Conservation (phyloP, 1,284 basidiomycete species). For the Xerocomus nothofagi region DNA sequence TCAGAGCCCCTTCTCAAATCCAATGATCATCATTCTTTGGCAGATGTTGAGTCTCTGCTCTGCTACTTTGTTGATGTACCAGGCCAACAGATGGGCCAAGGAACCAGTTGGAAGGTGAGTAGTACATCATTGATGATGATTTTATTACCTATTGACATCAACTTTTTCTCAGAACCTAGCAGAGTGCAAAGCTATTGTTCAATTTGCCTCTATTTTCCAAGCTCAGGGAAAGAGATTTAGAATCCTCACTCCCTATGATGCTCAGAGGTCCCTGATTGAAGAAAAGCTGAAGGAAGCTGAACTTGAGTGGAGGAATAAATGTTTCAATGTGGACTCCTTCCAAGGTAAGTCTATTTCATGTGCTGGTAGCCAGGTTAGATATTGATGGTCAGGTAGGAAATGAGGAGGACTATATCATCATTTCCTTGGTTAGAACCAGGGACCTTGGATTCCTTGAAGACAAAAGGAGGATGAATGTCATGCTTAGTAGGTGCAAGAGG, state of each 20-base stretch:
- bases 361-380: conserved; percentile 3
- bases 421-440: conserved; percentile 61
- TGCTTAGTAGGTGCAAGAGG: conserved; percentile 66
- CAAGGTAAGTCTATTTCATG: conserved; percentile 45
- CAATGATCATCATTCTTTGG: conserved; percentile 46
- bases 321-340: conserved; percentile 68
- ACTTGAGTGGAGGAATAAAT: conserved; percentile 57
- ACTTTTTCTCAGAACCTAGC: conserved; percentile 43
- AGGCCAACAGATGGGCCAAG: conserved; percentile 39
- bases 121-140: conserved; percentile 2
- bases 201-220: conserved; percentile 49
- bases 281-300: conserved; percentile 42
- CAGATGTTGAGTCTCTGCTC: conserved; percentile 36
- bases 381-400: conserved; percentile 43
- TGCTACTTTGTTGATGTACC: conserved; percentile 56
- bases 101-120: conserved; percentile 48
- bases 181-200: conserved; percentile 48
- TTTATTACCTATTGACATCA: not conserved
- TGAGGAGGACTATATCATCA: conserved; percentile 60
- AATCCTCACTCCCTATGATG: conserved; percentile 73
- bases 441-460: conserved; percentile 59
- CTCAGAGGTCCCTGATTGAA: conserved; percentile 56
- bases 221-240: conserved; percentile 45
- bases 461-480: conserved; percentile 62
- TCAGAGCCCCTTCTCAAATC: conserved; percentile 42